A percentile compares a stretch with the other conserved stretches of the same genome.
These are phyloP conservation scores for Euphrasia arctica DNA, from an alignment of 305 asterid species.

Conservation along the genomic window DNA sequence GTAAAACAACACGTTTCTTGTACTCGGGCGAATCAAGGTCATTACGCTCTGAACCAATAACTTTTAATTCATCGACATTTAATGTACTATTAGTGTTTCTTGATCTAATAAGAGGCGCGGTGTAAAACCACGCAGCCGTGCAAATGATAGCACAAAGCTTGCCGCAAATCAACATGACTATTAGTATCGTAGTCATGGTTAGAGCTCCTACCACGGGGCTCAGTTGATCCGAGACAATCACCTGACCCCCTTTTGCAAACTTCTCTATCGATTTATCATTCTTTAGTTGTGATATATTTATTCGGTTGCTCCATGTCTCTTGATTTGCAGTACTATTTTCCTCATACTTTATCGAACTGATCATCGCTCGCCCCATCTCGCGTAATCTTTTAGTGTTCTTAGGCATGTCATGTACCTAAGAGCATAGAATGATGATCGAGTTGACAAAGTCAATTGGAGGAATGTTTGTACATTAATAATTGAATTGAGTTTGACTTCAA, in stretches of 20 bases:
- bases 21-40: slow-evolving; percentile 29
- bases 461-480: too few species aligned
- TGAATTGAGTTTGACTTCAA: too few species aligned
- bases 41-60: neutral
- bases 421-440: neutral
- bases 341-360: neutral
- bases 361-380: neutral
- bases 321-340: neutral
- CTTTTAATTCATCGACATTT: neutral
- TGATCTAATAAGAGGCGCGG: slow-evolving; percentile 26
- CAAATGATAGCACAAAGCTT: slow-evolving; percentile 52
- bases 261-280: neutral
- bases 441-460: too few species aligned
- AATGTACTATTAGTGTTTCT: neutral
- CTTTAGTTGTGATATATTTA: neutral
- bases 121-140: slow-evolving; percentile 45
- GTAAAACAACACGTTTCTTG: slow-evolving; percentile 47
- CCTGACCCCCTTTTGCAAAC: neutral
- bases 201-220: slow-evolving; percentile 42
- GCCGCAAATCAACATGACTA: slow-evolving; percentile 53
- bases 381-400: neutral
- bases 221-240: slow-evolving; percentile 5
- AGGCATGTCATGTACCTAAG: neutral
- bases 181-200: slow-evolving; percentile 32
- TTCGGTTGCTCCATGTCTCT: neutral